These are phyloP conservation scores for Lophiotrema nucula DNA, from an alignment of 495 filamentous ascomycete species.

Conservation along the genomic window DNA sequence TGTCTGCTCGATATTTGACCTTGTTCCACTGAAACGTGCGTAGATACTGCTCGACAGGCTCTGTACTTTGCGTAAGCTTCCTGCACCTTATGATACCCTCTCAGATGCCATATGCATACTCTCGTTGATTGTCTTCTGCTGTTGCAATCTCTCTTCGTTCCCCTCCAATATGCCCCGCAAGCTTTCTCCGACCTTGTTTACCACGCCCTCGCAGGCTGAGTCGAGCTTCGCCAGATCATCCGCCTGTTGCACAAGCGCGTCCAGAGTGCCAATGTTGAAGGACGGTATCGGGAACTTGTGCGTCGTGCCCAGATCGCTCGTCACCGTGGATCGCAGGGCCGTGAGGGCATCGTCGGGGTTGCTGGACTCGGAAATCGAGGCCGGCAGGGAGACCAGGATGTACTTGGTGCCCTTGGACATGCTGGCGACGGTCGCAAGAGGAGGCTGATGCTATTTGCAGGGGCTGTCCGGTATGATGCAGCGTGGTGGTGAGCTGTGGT, in stretches of 20 bases:
- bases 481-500: constrained; percentile 19
- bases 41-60: constrained; percentile 90
- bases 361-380: constrained; percentile 67
- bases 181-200: constrained; percentile 84
- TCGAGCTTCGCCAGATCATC: constrained; percentile 92
- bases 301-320: constrained; percentile 71
- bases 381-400: constrained; percentile 65
- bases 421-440: background rate
- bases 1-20: constrained; percentile 91
- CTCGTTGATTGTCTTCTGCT: constrained; percentile 94
- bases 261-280: constrained; percentile 96
- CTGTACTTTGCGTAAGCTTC: constrained; percentile 50
- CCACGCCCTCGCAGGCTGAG: constrained; percentile 72
- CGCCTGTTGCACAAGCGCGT: constrained; percentile 93
- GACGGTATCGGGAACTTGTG: constrained; percentile 79
- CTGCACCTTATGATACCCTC: too few species aligned
- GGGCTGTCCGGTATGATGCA: background rate
- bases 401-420: constrained; percentile 66
- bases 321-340: constrained; percentile 66
- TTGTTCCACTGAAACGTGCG: constrained; percentile 92
- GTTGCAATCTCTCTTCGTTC: constrained; percentile 74
- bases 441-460: constrained; percentile 11
- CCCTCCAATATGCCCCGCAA: constrained; percentile 75
- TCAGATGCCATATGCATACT: constrained; percentile 58
- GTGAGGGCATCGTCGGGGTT: constrained; percentile 78